phyloP scores from a whole-genome alignment of 495 filamentous ascomycete genomes.

The Podospora pseudopauciseta region DNA sequence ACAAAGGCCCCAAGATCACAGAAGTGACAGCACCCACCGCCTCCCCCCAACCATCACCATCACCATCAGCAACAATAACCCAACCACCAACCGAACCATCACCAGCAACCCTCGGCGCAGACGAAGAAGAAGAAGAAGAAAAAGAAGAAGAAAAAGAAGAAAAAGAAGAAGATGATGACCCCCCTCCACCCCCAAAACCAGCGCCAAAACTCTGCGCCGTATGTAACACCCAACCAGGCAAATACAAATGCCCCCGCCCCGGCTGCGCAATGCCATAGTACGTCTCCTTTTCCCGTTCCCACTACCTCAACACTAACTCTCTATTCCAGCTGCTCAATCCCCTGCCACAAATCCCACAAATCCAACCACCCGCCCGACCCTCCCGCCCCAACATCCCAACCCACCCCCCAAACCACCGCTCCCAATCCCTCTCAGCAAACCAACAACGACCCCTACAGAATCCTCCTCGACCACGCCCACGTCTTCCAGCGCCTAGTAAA shows the following conservation, averaged over 20 bases:
- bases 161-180: background rate
- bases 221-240: slow-evolving; percentile 53
- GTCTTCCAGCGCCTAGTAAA: slow-evolving; percentile 51
- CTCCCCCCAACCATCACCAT: background rate
- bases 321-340: slow-evolving; percentile 59
- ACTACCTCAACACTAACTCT: slow-evolving; percentile 2
- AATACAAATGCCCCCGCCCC: slow-evolving; percentile 60
- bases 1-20: background rate
- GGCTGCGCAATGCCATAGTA: slow-evolving; percentile 60
- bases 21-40: background rate
- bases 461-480: slow-evolving; percentile 38
- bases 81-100: slow-evolving; percentile 13
- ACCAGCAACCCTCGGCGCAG: slow-evolving; percentile 10
- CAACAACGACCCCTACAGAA: slow-evolving; percentile 33
- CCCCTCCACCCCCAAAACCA: slow-evolving; percentile 13
- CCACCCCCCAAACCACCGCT: slow-evolving; percentile 10
- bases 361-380: slow-evolving; percentile 35
- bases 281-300: slow-evolving; percentile 11
- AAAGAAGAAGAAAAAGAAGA: too few species aligned
- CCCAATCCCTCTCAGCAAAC: background rate
- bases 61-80: background rate
- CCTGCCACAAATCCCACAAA: slow-evolving; percentile 64
- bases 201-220: slow-evolving; percentile 49
- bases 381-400: slow-evolving; percentile 6
- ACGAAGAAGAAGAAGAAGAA: background rate